A percentile compares a stretch with the other conserved stretches of the same genome.
Evolutionary conservation across 805 yeast species (phyloP).

Genomic region (Candida mattraensis): DNA sequence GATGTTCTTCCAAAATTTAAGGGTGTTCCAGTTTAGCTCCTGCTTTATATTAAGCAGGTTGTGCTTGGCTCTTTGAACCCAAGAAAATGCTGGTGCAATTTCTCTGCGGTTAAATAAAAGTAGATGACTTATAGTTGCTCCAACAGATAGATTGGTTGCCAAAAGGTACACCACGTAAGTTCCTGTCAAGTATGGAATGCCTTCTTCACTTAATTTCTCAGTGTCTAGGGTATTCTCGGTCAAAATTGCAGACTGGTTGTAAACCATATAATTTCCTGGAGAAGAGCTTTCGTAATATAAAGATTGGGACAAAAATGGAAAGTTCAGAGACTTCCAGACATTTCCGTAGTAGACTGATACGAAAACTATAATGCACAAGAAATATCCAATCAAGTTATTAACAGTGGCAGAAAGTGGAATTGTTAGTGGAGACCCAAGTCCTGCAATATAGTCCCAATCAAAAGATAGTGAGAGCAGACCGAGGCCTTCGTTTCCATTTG

Average conservation of each 20-base stretch:
- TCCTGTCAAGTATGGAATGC: slow-evolving; percentile 31
- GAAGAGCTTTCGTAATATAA: slow-evolving; percentile 25
- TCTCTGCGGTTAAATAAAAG: slow-evolving; percentile 27
- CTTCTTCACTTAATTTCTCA: slow-evolving; percentile 24
- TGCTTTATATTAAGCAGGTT: slow-evolving; percentile 36
- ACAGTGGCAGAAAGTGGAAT: slow-evolving; percentile 28
- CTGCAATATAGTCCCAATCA: slow-evolving; percentile 33
- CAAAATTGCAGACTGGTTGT: slow-evolving; percentile 29
- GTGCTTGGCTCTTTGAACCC: slow-evolving; percentile 19
- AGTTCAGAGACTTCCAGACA: slow-evolving; percentile 32
- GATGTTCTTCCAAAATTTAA: slow-evolving; percentile 46
- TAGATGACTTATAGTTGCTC: slow-evolving; percentile 33
- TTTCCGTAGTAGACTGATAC: slow-evolving; percentile 32
- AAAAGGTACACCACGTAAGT: slow-evolving; percentile 31
- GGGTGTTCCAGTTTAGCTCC: slow-evolving; percentile 25
- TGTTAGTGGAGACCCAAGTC: slow-evolving; percentile 28
- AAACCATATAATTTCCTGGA: slow-evolving; percentile 23
- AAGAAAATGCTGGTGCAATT: slow-evolving; percentile 23
- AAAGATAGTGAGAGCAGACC: slow-evolving; percentile 29
- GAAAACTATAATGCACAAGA: slow-evolving; percentile 24
- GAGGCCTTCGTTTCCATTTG: slow-evolving; percentile 33
- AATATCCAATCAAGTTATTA: slow-evolving; percentile 29
- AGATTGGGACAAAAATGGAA: slow-evolving; percentile 34
- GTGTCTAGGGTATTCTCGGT: slow-evolving; percentile 22
- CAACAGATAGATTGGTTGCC: slow-evolving; percentile 32